A percentile compares a stretch with the other conserved stretches of the same genome.
These are phyloP conservation scores for Penicillium canescens DNA, from an alignment of 495 filamentous ascomycete genomes.

Conservation along the genomic window DNA sequence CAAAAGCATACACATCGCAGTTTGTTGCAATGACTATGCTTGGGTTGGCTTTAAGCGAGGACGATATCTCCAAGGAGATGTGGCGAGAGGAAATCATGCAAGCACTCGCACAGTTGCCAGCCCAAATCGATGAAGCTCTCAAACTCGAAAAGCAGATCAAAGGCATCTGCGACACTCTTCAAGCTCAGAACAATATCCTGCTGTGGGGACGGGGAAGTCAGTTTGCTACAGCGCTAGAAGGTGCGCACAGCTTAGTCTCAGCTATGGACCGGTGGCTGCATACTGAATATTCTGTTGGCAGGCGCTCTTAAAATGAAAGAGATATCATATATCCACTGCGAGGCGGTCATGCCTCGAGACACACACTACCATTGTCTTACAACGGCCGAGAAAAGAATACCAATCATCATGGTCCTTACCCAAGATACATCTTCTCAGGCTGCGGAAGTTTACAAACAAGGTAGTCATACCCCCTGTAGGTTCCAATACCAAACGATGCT, in stretches of 20 bases:
- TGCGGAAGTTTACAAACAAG: no score
- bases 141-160: conserved; percentile 90
- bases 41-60: conserved; percentile 90
- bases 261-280: background rate
- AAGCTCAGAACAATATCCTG: conserved; percentile 95
- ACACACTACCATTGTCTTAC: conserved; percentile 98
- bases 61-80: conserved; percentile 91
- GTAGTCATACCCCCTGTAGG: no score
- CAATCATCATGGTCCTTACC: conserved; percentile 99
- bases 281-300: conserved; percentile 14
- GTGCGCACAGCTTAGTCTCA: conserved; percentile 37
- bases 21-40: conserved; percentile 99
- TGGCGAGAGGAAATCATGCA: conserved; percentile 96
- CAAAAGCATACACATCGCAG: conserved; percentile 98
- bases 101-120: conserved; percentile 79
- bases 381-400: conserved; percentile 94
- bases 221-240: conserved; percentile 95
- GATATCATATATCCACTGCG: conserved; percentile 98
- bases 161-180: conserved; percentile 85
- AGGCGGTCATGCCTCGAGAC: conserved; percentile 99
- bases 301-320: conserved; percentile 98
- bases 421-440: conserved; percentile 55
- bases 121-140: conserved; percentile 87
- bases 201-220: conserved; percentile 92
- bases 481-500: no score